phyloP scores from a whole-genome alignment of 768 basidiomycete species.

The Trametes coccinea region DNA sequence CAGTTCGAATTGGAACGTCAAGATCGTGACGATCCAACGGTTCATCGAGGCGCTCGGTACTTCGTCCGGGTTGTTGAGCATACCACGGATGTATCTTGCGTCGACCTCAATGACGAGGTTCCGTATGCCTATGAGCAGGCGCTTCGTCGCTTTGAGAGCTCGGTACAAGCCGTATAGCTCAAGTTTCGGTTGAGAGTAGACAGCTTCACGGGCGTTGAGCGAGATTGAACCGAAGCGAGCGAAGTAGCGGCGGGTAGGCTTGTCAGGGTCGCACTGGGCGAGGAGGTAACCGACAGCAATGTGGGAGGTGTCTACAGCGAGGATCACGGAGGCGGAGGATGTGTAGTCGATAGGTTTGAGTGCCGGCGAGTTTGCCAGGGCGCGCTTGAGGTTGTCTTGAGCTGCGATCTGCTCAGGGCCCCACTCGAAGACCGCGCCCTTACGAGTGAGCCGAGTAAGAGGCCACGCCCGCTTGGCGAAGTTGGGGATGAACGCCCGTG shows the following conservation, averaged over 20 bases:
- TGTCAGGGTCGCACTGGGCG: slow-evolving; percentile 24
- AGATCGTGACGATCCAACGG: slow-evolving; percentile 42
- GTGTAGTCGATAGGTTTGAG: slow-evolving; percentile 28
- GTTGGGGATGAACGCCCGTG: slow-evolving; percentile 26
- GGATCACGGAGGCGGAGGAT: slow-evolving; percentile 18
- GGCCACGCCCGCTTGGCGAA: slow-evolving; percentile 26
- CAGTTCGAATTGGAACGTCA: slow-evolving; percentile 41
- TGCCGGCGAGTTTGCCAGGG: slow-evolving; percentile 13
- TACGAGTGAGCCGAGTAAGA: slow-evolving; percentile 24
- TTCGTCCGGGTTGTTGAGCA: slow-evolving; percentile 40
- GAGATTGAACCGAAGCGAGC: slow-evolving; percentile 41
- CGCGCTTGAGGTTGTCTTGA: slow-evolving; percentile 24
- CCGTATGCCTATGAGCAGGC: slow-evolving; percentile 33
- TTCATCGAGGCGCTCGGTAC: slow-evolving; percentile 41
- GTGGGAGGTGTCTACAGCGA: slow-evolving; percentile 30
- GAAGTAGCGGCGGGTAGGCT: slow-evolving; percentile 25
- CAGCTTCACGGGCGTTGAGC: slow-evolving; percentile 32
- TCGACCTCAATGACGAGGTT: slow-evolving; percentile 43
- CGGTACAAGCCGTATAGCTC: slow-evolving; percentile 30
- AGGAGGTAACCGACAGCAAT: slow-evolving; percentile 32
- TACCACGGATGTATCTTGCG: too few relatives aligned
- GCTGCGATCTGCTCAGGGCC: slow-evolving; percentile 12
- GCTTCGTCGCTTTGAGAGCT: slow-evolving; percentile 22
- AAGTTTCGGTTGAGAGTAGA: slow-evolving; percentile 30
- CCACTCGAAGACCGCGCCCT: slow-evolving; percentile 25